Conservation (phyloP, 495 filamentous ascomycete species). For the Extremus antarcticus region DNA sequence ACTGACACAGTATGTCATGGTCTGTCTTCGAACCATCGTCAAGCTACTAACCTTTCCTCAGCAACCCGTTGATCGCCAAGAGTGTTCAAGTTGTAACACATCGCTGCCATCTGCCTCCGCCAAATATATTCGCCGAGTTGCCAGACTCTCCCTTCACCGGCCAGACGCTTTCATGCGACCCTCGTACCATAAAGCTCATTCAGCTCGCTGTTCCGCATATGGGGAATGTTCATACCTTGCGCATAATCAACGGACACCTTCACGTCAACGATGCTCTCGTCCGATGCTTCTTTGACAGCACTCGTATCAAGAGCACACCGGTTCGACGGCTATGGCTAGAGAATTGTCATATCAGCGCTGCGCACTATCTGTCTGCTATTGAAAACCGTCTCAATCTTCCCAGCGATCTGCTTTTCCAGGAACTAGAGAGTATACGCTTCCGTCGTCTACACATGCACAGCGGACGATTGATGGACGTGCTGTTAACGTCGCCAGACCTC, state of each 20-base stretch:
- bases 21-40: not conserved
- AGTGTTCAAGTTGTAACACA: slow-evolving; percentile 23
- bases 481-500: too few relatives aligned
- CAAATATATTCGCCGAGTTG: slow-evolving; percentile 26
- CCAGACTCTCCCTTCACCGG: slow-evolving; percentile 21
- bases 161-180: slow-evolving; percentile 21
- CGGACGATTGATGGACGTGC: not conserved
- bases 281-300: slow-evolving; percentile 22
- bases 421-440: slow-evolving; percentile 25
- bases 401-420: slow-evolving; percentile 10
- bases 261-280: slow-evolving; percentile 22
- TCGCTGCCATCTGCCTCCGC: slow-evolving; percentile 28
- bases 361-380: not conserved
- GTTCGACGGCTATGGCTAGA: slow-evolving; percentile 29
- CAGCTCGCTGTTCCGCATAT: slow-evolving; percentile 22
- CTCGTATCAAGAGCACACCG: slow-evolving; percentile 12
- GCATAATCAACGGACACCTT: slow-evolving; percentile 26
- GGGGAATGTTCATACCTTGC: slow-evolving; percentile 24
- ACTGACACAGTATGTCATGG: slow-evolving; percentile 19
- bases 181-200: slow-evolving; percentile 19
- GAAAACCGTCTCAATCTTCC: not conserved
- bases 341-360: slow-evolving; percentile 22
- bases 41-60: slow-evolving; percentile 1
- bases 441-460: slow-evolving; percentile 16
- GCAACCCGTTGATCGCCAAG: slow-evolving; percentile 21